These are phyloP conservation scores for Gaultheria prostrata DNA, from an alignment of 148 eudicot species.

Conservation along the genomic window DNA sequence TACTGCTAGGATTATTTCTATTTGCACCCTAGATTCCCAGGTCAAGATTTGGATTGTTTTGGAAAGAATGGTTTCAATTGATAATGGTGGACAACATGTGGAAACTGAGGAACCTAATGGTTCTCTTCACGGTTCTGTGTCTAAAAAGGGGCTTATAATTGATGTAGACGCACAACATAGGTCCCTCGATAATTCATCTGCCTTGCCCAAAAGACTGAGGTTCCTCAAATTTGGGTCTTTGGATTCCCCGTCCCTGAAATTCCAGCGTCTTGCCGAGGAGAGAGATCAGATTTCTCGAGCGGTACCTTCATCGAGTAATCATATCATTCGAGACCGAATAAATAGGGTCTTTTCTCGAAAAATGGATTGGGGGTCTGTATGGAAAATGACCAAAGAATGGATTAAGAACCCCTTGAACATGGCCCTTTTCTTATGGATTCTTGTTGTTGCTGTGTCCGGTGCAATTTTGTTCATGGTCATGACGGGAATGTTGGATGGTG, in stretches of 20 bases:
- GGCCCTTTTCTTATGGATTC: conserved; percentile 82
- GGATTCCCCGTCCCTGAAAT: conserved; percentile 51
- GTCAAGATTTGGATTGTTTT: conserved; percentile 3
- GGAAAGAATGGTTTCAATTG: conserved; percentile 25
- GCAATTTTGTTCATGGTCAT: conserved; percentile 88
- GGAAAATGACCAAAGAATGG: conserved; percentile 62
- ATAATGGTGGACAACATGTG: conserved; percentile 28
- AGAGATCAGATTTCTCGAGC: conserved; percentile 68
- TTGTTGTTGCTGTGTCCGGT: conserved; percentile 79
- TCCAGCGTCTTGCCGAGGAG: conserved; percentile 59
- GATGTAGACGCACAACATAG: conserved; percentile 23
- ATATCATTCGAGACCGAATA: conserved; percentile 54
- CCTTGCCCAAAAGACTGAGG: conserved; percentile 29
- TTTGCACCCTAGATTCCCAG: neutral
- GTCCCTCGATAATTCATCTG: neutral
- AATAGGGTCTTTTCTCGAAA: conserved; percentile 47
- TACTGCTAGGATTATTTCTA: neutral
- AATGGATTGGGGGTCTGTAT: conserved; percentile 62
- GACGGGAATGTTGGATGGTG: conserved; percentile 83
- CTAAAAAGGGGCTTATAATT: conserved; percentile 34
- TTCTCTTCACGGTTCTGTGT: conserved; percentile 33
- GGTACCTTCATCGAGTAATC: conserved; percentile 51
- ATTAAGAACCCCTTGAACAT: conserved; percentile 76
- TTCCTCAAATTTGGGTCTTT: conserved; percentile 43
- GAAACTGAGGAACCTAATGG: conserved; percentile 38